These are phyloP conservation scores for Cyclanthera cordifolia DNA, from an alignment of 306 rosid species.

Conservation along the genomic window DNA sequence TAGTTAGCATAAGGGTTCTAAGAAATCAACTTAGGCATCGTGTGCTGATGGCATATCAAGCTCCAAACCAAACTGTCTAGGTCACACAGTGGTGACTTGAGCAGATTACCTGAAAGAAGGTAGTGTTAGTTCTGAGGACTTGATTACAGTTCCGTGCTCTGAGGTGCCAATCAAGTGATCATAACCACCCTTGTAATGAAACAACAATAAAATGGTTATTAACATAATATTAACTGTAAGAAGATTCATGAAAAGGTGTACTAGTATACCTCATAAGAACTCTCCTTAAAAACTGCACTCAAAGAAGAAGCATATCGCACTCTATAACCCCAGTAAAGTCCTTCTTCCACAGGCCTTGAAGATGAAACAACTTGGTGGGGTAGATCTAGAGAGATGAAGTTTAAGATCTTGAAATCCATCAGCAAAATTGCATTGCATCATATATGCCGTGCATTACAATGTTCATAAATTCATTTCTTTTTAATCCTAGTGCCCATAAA, in stretches of 20 bases:
- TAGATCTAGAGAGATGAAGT: constrained; percentile 34
- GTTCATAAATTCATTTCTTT: background rate
- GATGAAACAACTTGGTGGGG: constrained; percentile 53
- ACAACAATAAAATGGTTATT: constrained; percentile 13
- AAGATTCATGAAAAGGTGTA: constrained; percentile 4
- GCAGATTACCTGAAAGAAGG: constrained; percentile 60
- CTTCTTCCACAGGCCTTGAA: constrained; percentile 76
- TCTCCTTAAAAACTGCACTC: constrained; percentile 51
- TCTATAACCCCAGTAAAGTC: constrained; percentile 86
- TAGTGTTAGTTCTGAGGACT: constrained; percentile 57
- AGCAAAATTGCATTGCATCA: background rate
- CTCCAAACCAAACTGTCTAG: too few species aligned
- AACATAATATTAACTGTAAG: background rate
- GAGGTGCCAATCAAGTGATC: constrained; percentile 67
- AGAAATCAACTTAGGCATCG: too few species aligned
- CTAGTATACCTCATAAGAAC: constrained; percentile 47
- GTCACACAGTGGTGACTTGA: constrained; percentile 6
- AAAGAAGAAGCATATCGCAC: constrained; percentile 81
- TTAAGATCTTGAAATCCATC: constrained; percentile 13
- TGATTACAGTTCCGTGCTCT: constrained; percentile 68
- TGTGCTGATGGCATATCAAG: background rate
- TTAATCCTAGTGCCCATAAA: background rate
- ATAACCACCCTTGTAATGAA: constrained; percentile 46
- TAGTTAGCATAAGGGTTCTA: too few species aligned
- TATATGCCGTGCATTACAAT: constrained; percentile 6